Evolutionary conservation across 208 protist genomes (phyloP), one percentile per base, ranked within the genome.

Genomic region (Acanthamoeba sp.): DNA sequence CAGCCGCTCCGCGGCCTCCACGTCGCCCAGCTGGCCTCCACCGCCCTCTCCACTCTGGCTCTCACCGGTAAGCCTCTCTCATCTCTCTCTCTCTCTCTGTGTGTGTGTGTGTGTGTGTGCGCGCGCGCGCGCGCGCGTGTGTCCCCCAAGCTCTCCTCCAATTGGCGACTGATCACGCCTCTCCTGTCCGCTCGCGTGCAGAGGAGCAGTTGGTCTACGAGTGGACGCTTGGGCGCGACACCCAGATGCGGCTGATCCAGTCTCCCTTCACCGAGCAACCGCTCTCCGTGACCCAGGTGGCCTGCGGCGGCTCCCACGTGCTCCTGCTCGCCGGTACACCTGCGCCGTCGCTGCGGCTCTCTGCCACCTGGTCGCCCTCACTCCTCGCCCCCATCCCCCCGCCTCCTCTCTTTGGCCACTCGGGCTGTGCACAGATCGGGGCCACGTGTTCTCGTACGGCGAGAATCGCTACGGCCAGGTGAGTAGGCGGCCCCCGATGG

Each of bases 21-120:
- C 50, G 78, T 87, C 36, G 24, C 22, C 34, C 78, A 87, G 36
- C n/a, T 87, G 22, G 78, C 78, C 40, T 87, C 78, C n/a, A 87
- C 78, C 10, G 78, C 78, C 24, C 42, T 87, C 27, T 87, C 78
- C 22, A 87, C 78, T 6, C 5, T 57, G 10, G 50, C 50, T 52
- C 27, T 87, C 50, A 87, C 78, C 22, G 78, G 78, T 87, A 87
- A 3, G 10, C 14, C 14, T 71, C 62, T 55, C 48, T 55, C 48
- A 6, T 55, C 48, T 55, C 48, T 55, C 48, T 55, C 48, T 55
- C 48, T 55, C 48, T 55, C n/a, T n/a, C n/a, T n/a, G n/a, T n/a
- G n/a, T n/a, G n/a, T n/a, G n/a, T n/a, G n/a, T n/a, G n/a, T n/a
- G n/a, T n/a, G n/a, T n/a, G n/a, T n/a, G n/a, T n/a, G n/a, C n/a